Conservation (phyloP, 1,284 basidiomycete genomes). For the Porodaedalea pini region DNA sequence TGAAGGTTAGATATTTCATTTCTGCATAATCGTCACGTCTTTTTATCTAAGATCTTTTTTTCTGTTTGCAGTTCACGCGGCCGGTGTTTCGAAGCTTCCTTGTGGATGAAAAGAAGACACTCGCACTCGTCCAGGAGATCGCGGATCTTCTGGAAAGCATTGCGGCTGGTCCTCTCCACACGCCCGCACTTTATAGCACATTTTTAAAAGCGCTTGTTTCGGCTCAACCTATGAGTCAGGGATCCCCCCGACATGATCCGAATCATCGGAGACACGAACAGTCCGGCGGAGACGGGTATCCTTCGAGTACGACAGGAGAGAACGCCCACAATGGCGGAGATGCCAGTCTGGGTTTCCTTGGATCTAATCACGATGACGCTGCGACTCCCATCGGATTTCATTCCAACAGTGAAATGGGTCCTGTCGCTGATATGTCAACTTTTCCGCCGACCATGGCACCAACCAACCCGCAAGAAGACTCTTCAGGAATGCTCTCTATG, state of each 20-base stretch:
- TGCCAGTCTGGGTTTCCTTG: conserved; percentile 22
- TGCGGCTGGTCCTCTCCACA: conserved; percentile 73
- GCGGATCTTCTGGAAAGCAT: conserved; percentile 75
- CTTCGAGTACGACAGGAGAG: conserved; percentile 22
- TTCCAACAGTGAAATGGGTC: conserved; percentile 76
- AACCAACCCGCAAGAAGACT: conserved; percentile 40
- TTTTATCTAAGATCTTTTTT: conserved; percentile 25
- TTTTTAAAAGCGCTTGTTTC: conserved; percentile 80
- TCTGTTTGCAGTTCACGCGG: conserved; percentile 58
- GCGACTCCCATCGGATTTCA: conserved; percentile 51
- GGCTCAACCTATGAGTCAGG: conserved; percentile 40
- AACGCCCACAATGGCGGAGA: conserved; percentile 20
- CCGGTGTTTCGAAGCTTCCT: conserved; percentile 78
- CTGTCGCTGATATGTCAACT: conserved; percentile 70
- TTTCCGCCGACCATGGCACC: conserved; percentile 80
- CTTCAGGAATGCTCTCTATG: conserved; percentile 61
- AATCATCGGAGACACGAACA: conserved; percentile 13
- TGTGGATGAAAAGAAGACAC: conserved; percentile 68
- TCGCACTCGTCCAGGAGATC: conserved; percentile 75
- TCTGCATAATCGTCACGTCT: conserved; percentile 22
- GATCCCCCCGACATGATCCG: conserved; percentile 14
- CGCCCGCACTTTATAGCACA: conserved; percentile 80
- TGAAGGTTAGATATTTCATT: conserved; percentile 61
- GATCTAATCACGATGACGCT: conserved; percentile 19
- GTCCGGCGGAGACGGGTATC: not conserved